phyloP scores from a whole-genome alignment of 108 stramenopile genomes.

The Cyclotella kingstonii region DNA sequence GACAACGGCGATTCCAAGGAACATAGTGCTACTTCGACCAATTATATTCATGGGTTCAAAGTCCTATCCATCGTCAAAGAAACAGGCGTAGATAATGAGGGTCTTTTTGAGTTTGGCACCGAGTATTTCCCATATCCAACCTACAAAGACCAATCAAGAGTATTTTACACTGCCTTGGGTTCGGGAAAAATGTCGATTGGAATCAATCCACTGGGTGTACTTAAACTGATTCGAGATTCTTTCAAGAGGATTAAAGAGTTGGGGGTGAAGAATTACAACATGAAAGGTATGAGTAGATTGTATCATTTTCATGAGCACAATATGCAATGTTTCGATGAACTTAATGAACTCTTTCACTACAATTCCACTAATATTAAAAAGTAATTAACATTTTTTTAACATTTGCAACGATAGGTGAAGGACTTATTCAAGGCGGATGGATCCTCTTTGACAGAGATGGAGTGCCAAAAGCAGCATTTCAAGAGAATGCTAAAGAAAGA shows the following conservation, averaged over 20 bases:
- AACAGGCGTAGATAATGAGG: conserved; percentile 75
- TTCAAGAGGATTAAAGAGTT: conserved; percentile 30
- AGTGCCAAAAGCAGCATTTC: conserved; percentile 32
- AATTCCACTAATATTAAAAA: background rate
- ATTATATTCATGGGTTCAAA: conserved; percentile 58
- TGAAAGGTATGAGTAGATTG: conserved; percentile 25
- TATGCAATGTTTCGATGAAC: background rate
- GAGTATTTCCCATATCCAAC: conserved; percentile 66
- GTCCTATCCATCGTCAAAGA: conserved; percentile 74
- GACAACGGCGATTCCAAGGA: too few relatives aligned
- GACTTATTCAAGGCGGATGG: conserved; percentile 50
- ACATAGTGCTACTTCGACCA: too few relatives aligned
- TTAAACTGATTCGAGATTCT: conserved; percentile 28
- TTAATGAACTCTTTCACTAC: background rate
- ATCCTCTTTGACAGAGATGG: conserved; percentile 35
- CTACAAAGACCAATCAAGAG: conserved; percentile 57
- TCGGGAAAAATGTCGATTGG: conserved; percentile 41
- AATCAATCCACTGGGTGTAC: conserved; percentile 31
- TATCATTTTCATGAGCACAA: background rate
- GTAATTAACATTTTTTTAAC: background rate
- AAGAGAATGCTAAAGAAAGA: conserved; percentile 40
- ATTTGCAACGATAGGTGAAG: conserved; percentile 38
- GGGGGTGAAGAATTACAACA: conserved; percentile 36
- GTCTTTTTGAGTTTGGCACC: conserved; percentile 56
- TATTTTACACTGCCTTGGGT: conserved; percentile 72